Percentiles rank a stretch among this genome's conserved stretches.
These are phyloP conservation scores for Vitis rotundifolia DNA, from an alignment of 164 flowering plant genomes.

Conservation along the genomic window DNA sequence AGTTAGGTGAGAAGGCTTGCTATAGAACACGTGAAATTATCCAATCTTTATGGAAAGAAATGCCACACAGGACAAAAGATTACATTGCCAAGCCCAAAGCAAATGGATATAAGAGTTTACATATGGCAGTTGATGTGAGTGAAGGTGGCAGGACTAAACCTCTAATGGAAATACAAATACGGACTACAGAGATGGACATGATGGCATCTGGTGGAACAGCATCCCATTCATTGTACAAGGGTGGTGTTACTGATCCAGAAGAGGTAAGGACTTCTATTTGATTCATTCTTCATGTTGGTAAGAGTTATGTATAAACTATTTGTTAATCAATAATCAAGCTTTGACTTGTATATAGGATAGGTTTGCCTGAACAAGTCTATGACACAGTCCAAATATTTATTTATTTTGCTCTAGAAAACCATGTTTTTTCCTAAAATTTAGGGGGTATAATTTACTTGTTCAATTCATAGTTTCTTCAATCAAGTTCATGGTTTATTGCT, in stretches of 20 bases:
- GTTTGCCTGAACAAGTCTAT: no score
- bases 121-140: conserved; percentile 89
- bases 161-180: conserved; percentile 84
- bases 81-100: conserved; percentile 80
- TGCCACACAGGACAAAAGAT: conserved; percentile 74
- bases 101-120: conserved; percentile 89
- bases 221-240: conserved; percentile 84
- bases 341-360: no score
- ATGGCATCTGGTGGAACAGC: conserved; percentile 79
- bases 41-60: conserved; percentile 75
- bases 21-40: conserved; percentile 70
- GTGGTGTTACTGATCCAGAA: conserved; percentile 85
- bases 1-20: conserved; percentile 70
- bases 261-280: conserved; percentile 47
- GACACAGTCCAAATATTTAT: no score
- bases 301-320: no score
- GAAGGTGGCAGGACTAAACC: conserved; percentile 54
- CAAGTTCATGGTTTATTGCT: background rate
- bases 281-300: background rate
- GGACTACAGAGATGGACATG: conserved; percentile 81
- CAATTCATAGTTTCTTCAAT: background rate
- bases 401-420: no score
- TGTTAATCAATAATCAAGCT: no score
- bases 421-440: no score
- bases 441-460: no score